Conservation (phyloP, 768 basidiomycete species). For the Trametes sanguinea region DNA sequence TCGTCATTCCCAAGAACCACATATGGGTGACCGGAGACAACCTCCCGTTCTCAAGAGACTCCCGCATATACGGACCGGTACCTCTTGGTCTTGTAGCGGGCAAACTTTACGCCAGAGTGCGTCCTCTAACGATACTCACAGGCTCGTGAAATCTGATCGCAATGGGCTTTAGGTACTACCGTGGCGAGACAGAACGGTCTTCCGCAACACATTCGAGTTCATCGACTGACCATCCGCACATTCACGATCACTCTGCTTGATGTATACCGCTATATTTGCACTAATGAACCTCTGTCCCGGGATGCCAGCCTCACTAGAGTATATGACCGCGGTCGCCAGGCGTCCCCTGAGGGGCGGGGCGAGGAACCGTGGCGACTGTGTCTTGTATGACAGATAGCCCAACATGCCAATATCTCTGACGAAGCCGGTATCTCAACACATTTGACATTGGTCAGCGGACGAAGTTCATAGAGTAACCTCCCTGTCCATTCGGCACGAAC, state of each 20-base stretch:
- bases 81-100: slow-evolving; percentile 77
- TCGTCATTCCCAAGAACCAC: slow-evolving; percentile 81
- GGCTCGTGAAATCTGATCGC: not conserved
- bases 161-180: slow-evolving; percentile 32
- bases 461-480: slow-evolving; percentile 96
- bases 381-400: too few relatives aligned
- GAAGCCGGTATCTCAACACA: not conserved
- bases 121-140: slow-evolving; percentile 24
- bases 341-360: too few relatives aligned
- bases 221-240: slow-evolving; percentile 20
- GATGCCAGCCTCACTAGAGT: too few relatives aligned
- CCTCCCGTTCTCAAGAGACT: slow-evolving; percentile 78
- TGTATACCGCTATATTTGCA: not conserved
- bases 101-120: slow-evolving; percentile 64
- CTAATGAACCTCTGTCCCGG: not conserved
- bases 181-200: slow-evolving; percentile 24
- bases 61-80: slow-evolving; percentile 90
- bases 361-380: too few relatives aligned
- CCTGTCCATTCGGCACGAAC: slow-evolving; percentile 89
- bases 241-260: too few relatives aligned
- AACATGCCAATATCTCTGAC: too few relatives aligned
- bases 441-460: slow-evolving; percentile 21
- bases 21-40: slow-evolving; percentile 95
- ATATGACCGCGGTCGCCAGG: too few relatives aligned
- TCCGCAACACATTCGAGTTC: slow-evolving; percentile 35